Base-by-base conservation (phyloP, 108 stramenopile genomes). In the Skeletonema grethae region DNA sequence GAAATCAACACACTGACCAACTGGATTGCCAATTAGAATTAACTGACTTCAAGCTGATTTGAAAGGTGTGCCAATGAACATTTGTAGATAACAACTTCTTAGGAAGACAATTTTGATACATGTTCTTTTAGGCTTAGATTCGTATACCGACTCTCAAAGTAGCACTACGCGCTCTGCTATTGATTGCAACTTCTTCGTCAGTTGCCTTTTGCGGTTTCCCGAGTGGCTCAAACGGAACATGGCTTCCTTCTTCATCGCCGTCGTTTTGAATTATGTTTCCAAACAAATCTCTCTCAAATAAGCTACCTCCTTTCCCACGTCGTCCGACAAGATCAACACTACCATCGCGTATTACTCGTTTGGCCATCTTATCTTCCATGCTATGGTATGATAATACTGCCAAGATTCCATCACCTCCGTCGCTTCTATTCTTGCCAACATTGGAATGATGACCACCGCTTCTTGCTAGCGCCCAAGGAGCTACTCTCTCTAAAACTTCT, bases 371-470 rank as follows among this genome's bases (percentile, higher is more conserved):
- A 73, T 97, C 97, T 69, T 98, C 97, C 85, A 97, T 88, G 61
- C 88, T 90, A 68, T 98, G 97, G 80, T 97, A 98, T n/a, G 92
- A 86, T 63, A 98, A 60, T 16, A 95, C 91, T 1, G 87, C 97
- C 28, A 97, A 68, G 5, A 76, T 65, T 46, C 79, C 79, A 22
- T 46, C 57, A 46, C 46, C 45, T 10, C 16, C 41, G 25, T 63
- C 65, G 18, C 67, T 45, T 9, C 16, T 28, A 65, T 57, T 56
- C 24, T 80, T 35, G 30, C 62, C 32, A 36, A 22, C 8, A 22
- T 22, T 53, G 10, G 57, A 69, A 35, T 24, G 56, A 57, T 84
- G 77, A 30, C 88, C 82, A 36, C 89, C 88, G 16, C 73, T 74
- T 45, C 88, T 72, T 15, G 88, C 16, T 43, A 95, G 68, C 1